Percentiles rank a stretch among this genome's conserved stretches.
Evolutionary conservation across 1,284 basidiomycete species (phyloP).

Genomic region (Amylostereum areolatum): DNA sequence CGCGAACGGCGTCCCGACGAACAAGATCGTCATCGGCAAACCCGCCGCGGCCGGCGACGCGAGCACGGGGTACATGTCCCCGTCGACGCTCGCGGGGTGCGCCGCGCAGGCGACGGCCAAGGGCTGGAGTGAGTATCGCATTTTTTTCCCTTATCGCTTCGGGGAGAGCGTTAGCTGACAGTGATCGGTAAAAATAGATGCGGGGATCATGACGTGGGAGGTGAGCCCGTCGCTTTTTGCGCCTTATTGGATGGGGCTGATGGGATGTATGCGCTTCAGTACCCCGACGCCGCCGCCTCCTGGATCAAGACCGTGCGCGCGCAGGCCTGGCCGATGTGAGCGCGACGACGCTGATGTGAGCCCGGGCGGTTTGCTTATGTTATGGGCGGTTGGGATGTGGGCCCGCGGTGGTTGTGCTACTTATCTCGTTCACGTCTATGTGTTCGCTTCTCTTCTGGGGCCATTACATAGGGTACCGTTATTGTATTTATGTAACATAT

Average conservation of each 20-base stretch:
- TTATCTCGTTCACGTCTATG: no score
- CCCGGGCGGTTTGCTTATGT: no score
- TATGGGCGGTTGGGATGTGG: no score
- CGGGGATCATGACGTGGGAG: constrained; percentile 48
- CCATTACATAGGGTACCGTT: no score
- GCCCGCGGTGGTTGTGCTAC: no score
- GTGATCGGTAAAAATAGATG: constrained; percentile 21
- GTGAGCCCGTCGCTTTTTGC: constrained; percentile 18
- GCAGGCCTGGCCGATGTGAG: constrained; percentile 34
- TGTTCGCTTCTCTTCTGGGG: no score
- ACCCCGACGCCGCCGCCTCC: constrained; percentile 36
- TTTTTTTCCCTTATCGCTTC: no score
- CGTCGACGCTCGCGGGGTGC: constrained; percentile 48
- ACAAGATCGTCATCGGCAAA: constrained; percentile 58
- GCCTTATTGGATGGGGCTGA: not conserved
- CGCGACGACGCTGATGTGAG: no score
- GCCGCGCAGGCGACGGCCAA: constrained; percentile 44
- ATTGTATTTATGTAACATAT: no score
- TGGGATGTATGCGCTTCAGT: constrained; percentile 19
- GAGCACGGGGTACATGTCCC: constrained; percentile 50
- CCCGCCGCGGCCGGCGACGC: constrained; percentile 49
- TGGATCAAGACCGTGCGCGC: constrained; percentile 45
- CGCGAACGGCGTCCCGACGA: constrained; percentile 42
- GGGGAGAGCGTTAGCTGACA: no score
- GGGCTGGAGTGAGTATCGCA: constrained; percentile 39